A percentile compares a stretch with the other conserved stretches of the same genome.
These are phyloP conservation scores for Dichotomopilus funicola DNA, from an alignment of 2,329 filamentous ascomycete genomes.

Conservation along the genomic window DNA sequence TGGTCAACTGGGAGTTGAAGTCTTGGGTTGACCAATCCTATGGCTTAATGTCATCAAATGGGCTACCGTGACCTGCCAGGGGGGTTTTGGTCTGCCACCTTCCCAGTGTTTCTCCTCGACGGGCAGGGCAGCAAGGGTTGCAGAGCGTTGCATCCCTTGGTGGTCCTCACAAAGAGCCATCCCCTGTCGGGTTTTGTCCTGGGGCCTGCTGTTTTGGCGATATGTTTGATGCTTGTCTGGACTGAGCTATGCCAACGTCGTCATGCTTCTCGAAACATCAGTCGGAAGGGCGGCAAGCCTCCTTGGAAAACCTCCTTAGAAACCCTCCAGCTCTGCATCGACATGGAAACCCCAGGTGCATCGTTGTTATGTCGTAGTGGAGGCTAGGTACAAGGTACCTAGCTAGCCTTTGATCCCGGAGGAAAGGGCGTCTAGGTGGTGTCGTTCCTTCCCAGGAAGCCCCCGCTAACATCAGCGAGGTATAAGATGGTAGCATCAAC, in stretches of 20 bases:
- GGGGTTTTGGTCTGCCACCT: neutral
- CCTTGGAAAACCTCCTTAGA: conserved; percentile 20
- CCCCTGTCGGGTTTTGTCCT: conserved; percentile 6
- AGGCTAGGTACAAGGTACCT: conserved; percentile 9
- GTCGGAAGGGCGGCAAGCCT: conserved; percentile 4
- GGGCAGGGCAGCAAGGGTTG: too few species aligned
- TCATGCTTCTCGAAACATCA: conserved; percentile 37
- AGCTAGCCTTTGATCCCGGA: too few species aligned
- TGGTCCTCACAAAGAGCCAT: conserved; percentile 3
- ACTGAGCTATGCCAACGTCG: conserved; percentile 32
- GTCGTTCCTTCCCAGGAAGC: conserved; percentile 16
- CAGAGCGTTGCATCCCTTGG: neutral
- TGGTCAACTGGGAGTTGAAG: neutral
- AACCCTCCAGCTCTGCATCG: conserved; percentile 14
- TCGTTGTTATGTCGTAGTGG: conserved; percentile 12
- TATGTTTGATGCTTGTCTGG: conserved; percentile 44
- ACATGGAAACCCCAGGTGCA: conserved; percentile 3
- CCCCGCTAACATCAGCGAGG: conserved; percentile 14
- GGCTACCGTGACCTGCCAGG: too few species aligned
- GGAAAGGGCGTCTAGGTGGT: neutral
- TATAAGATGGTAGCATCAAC: conserved; percentile 23
- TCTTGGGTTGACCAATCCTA: conserved; percentile 12
- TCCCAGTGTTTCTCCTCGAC: too few species aligned
- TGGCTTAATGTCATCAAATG: too few species aligned
- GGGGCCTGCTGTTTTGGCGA: conserved; percentile 16